Conservation (phyloP, 176 grass and related monocot species). For the Sorghum bicolor region Sorghum_bicolor_NCBIv3 NC_012872.2:7384501-7385000, state of each 20-base stretch:
- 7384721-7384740: neutral
- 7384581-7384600: neutral
- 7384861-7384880: neutral
- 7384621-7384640: neutral
- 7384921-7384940: neutral
- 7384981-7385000: conserved; percentile 1
- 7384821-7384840: no score
- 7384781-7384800: neutral
- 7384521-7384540: no score
- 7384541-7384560: neutral
- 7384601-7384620: conserved; percentile 17
- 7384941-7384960: neutral
- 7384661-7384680: neutral
- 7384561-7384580: neutral
- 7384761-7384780: rapidly evolving
- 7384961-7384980: neutral
- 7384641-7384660: conserved; percentile 26
- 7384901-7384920: conserved; percentile 6
- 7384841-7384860: neutral
- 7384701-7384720: neutral
- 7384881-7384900: neutral
- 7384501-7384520: neutral
- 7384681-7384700: neutral
- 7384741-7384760: neutral
- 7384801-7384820: neutral